Conservation (phyloP, 441 rosid species). For the Populus tomentosa region DNA sequence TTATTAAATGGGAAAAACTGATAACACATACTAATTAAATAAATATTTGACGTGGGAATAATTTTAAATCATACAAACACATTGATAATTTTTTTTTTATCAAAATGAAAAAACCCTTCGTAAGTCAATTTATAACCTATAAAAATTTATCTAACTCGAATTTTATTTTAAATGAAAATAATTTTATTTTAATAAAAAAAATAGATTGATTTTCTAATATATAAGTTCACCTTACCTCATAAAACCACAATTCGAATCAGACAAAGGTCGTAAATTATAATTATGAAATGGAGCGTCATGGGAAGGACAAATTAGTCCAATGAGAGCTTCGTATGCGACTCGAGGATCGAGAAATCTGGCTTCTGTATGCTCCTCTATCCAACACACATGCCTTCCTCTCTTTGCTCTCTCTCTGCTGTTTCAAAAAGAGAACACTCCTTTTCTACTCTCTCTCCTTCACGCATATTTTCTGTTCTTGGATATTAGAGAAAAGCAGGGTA, state of each 20-base stretch:
- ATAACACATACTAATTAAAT: too few species aligned
- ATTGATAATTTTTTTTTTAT: neutral
- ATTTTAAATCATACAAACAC: neutral
- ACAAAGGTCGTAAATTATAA: neutral
- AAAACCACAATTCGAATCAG: neutral
- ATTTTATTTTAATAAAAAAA: too few species aligned
- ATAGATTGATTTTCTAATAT: too few species aligned
- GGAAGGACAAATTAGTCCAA: constrained; percentile 29
- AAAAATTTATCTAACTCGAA: neutral
- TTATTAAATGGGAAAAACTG: neutral
- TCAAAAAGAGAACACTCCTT: neutral
- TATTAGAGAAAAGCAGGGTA: constrained; percentile 23
- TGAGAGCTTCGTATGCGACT: constrained; percentile 1
- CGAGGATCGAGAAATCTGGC: constrained; percentile 33
- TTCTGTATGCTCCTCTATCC: constrained; percentile 20
- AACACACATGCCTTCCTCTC: constrained; percentile 14
- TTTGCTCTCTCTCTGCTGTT: neutral
- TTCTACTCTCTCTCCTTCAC: neutral
- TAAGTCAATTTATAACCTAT: neutral
- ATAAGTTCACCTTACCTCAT: neutral
- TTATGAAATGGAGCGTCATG: neutral
- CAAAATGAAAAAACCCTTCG: neutral
- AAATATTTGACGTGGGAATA: neutral
- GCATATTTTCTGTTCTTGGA: neutral
- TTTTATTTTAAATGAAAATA: too few species aligned